These are phyloP conservation scores for Metarhizium humberi DNA, from an alignment of 2,329 filamentous ascomycete genomes.

Conservation along the genomic window DNA sequence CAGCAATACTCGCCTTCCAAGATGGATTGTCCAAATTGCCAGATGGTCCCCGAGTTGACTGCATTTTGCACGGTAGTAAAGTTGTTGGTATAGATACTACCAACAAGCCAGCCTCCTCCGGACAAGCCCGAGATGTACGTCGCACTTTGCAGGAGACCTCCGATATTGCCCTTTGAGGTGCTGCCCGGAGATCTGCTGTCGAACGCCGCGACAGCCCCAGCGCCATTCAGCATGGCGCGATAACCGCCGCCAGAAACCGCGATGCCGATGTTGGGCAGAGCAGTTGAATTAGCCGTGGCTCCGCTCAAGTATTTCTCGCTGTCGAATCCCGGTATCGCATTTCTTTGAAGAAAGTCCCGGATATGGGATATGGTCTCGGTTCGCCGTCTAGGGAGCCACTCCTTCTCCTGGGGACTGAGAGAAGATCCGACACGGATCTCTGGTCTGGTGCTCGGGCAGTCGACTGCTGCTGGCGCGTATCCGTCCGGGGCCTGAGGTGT, in stretches of 20 bases:
- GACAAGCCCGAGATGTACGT: constrained; percentile 77
- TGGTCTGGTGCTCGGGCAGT: constrained; percentile 61
- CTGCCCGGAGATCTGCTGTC: constrained; percentile 55
- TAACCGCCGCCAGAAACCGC: constrained; percentile 80
- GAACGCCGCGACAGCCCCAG: constrained; percentile 69
- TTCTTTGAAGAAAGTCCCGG: constrained; percentile 58
- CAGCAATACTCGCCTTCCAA: constrained; percentile 20
- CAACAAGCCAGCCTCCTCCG: constrained; percentile 76
- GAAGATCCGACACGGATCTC: constrained; percentile 51
- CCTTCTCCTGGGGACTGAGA: constrained; percentile 61
- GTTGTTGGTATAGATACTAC: constrained; percentile 77
- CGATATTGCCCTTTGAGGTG: constrained; percentile 52
- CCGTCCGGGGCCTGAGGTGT: constrained; percentile 29
- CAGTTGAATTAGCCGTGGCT: constrained; percentile 17
- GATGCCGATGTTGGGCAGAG: constrained; percentile 55
- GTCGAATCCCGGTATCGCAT: constrained; percentile 69
- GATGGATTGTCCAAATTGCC: constrained; percentile 32
- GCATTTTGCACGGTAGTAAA: constrained; percentile 50
- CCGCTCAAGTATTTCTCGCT: constrained; percentile 56
- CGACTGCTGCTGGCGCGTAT: constrained; percentile 60
- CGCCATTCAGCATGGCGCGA: constrained; percentile 73
- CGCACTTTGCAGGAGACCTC: constrained; percentile 69
- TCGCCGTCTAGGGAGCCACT: constrained; percentile 65
- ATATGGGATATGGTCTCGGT: constrained; percentile 66
- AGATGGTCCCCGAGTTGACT: constrained; percentile 24